Evolutionary conservation across 352 stramenopile genomes (phyloP), one percentile per base, ranked within the genome.

Genomic region (Globisporangium apiculatum): DNA sequence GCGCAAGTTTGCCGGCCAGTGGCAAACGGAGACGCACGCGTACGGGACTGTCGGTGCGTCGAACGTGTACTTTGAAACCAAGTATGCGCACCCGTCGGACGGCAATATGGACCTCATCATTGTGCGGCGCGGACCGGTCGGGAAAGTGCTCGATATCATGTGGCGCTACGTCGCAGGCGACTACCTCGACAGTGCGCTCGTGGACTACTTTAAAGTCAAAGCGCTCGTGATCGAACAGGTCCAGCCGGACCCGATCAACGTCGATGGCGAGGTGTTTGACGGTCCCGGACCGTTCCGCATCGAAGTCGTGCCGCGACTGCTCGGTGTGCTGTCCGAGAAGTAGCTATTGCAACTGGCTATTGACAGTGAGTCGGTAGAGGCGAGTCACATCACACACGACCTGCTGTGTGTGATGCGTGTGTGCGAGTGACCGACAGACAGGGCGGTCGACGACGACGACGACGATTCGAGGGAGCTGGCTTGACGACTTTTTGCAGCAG

Each of bases 1-100:
- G 42, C 75, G 75, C n/a, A 79, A 77, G 48, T 90, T 82, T 53
- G 70, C 48, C 2, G 77, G 64, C 15, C 59, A 76, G 51, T 91
- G 79, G 79, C 68, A 70, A 10, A 70, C 55, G 17, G 76, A 90
- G 51, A 57, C 67, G 14, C 71, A 68, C 9, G 59, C 80, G 60
- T 75, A 87, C 63, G 72, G 67, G 10, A 84, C 78, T 0, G 68
- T 82, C 36, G 83, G 78, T 18, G 83, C 72, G 10, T 89, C 79
- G 7, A 90, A 92, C 55, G 78, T 90, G 51, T 89, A 89, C 68
- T 88, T 89, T 56, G 82, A 92, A 68, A 83, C 78, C 31, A 80
- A 87, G 67, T 92, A 84, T 51, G 75, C 78, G 36, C 83, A 92
- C 59, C 79, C 79, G 40, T 90, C 78, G 24, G 83, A 90, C 61